These are phyloP conservation scores for Ilyonectria destructans DNA, from an alignment of 2,329 filamentous ascomycete genomes.

Conservation along the genomic window DNA sequence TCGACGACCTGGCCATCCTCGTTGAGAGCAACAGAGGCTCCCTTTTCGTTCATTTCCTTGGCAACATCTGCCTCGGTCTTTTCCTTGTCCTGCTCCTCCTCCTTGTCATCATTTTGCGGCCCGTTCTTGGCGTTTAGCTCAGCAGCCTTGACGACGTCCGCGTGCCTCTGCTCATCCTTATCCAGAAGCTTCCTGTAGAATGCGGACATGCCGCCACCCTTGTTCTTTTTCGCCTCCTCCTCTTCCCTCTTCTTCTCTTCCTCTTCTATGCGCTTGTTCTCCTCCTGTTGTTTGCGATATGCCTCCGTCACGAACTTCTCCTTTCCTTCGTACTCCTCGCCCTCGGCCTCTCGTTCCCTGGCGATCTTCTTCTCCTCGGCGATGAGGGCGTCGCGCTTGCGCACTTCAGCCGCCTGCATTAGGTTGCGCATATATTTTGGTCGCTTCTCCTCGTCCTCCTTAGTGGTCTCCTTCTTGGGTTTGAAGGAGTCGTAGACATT, in stretches of 20 bases:
- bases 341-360: constrained; percentile 84
- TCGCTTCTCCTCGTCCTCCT: constrained; percentile 71
- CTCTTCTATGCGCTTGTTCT: constrained; percentile 79
- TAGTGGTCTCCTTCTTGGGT: constrained; percentile 72
- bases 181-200: constrained; percentile 85
- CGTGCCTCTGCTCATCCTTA: constrained; percentile 79
- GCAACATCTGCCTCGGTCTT: constrained; percentile 77
- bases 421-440: constrained; percentile 87
- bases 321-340: constrained; percentile 86
- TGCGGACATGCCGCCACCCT: constrained; percentile 79
- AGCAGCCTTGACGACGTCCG: constrained; percentile 79
- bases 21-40: constrained; percentile 77
- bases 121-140: constrained; percentile 67
- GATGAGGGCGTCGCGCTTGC: constrained; percentile 84
- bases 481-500: constrained; percentile 85
- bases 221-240: constrained; percentile 75
- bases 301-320: constrained; percentile 90
- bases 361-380: constrained; percentile 87
- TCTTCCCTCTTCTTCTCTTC: constrained; percentile 80
- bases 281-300: constrained; percentile 86
- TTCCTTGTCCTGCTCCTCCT: constrained; percentile 67
- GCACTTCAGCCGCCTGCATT: constrained; percentile 80
- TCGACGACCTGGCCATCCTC: constrained; percentile 89
- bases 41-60: constrained; percentile 76
- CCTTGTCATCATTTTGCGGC: constrained; percentile 50